Evolutionary conservation across 441 rosid genomes (phyloP).

Genomic region (Metrosideros polymorpha): DNA sequence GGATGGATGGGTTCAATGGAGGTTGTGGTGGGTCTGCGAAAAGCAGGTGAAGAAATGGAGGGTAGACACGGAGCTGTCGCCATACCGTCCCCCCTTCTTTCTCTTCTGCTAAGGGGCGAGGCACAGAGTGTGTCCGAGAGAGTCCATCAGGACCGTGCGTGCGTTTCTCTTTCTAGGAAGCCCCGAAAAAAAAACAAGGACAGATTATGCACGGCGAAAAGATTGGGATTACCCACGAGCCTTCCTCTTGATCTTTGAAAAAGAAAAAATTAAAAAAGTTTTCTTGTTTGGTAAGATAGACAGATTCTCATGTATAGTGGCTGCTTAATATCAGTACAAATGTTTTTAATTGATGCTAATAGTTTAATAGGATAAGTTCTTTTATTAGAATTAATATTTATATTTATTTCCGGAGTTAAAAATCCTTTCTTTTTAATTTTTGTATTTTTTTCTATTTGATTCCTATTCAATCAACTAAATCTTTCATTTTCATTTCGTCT

Average conservation of each 20-base stretch:
- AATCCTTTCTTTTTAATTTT: neutral
- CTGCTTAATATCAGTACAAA: neutral
- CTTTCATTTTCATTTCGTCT: neutral
- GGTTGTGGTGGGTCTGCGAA: slow-evolving; percentile 11
- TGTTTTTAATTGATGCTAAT: neutral
- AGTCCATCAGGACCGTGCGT: neutral
- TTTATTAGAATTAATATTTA: neutral
- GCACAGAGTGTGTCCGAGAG: neutral
- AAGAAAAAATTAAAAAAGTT: too few relatives aligned
- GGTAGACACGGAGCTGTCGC: slow-evolving; percentile 18
- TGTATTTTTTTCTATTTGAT: neutral
- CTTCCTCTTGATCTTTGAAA: neutral
- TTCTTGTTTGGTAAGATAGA: neutral
- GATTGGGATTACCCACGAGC: neutral
- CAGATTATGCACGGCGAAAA: neutral
- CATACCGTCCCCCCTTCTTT: slow-evolving; percentile 13
- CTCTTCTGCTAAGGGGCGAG: neutral
- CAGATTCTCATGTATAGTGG: neutral
- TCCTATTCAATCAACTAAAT: neutral
- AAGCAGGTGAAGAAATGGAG: slow-evolving; percentile 11
- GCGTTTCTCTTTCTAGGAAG: neutral
- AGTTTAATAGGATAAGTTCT: neutral
- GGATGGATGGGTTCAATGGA: slow-evolving; percentile 13
- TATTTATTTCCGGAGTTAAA: neutral
- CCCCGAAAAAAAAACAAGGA: neutral